Base-by-base conservation (phyloP, 2,329 filamentous ascomycete species). In the Pyricularia sp. region DNA sequence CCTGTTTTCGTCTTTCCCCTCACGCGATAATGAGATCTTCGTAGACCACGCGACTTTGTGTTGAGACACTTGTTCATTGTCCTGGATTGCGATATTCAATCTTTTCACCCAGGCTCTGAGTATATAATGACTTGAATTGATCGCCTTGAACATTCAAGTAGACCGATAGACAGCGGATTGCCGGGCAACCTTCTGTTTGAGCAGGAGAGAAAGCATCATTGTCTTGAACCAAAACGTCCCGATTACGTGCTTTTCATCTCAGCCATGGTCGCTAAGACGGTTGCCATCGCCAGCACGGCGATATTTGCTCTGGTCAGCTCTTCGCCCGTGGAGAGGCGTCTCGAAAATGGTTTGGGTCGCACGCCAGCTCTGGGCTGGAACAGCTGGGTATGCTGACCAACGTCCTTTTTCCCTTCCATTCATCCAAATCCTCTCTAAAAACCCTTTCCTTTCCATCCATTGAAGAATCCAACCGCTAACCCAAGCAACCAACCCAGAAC, bases 271-370 rank as follows among this genome's bases (percentile, higher is more conserved):
- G 53, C 53, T 10, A 57, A 49, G 19, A n/a, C 40, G 6, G 40
- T 49, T 19, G 53, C 61, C 5, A 9, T 63, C 4, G 26, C 49
- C 40, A 44, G 26, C 40, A 12, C 62, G 62, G 40, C 40, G 12
- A 44, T 63, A 12, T 40, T 63, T 44, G 62, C 62, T 31, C 12
- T 63, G 40, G 62, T 26, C 12, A 26, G 19, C 24, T 40, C 40
- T 44, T 44, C 40, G 26, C 33, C 62, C 10, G 16, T 63, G 35
- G 12, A 53, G 35, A 30, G 55, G 40, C 62, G 35, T 22, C 40
- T 63, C 13, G 62, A 63, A 16, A 63, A 63, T 28, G 62, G 62
- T 19, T 26, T 63, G 10, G 62, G 62, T 12, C 62, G 62, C 24
- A 63, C 40, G 26, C 62, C 62, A 31, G 40, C n/a, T 22, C 40